phyloP scores from a whole-genome alignment of 352 stramenopile species.

The Phytophthora tentaculata region DNA sequence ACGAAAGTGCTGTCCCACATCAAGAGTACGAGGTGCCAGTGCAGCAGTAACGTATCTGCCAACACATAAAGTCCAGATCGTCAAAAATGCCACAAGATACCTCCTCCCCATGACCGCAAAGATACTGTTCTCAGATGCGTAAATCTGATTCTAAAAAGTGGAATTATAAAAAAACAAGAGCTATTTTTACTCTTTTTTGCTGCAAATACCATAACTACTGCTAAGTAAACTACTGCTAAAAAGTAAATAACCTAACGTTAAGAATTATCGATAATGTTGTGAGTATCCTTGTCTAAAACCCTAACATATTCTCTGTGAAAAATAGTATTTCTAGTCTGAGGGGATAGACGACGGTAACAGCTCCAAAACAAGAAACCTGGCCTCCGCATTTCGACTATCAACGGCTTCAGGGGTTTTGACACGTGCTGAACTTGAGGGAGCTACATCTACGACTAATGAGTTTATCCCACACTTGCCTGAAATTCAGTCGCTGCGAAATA shows the following conservation, averaged over 20 bases:
- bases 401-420: no score
- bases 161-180: not conserved
- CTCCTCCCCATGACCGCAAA: not conserved
- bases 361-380: no score
- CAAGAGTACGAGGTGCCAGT: not conserved
- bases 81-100: conserved; percentile 1
- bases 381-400: no score
- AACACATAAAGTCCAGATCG: conserved; percentile 8
- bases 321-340: no score
- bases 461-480: not conserved
- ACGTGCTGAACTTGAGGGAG: no score
- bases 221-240: no score
- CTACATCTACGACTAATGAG: not conserved
- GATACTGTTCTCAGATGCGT: not conserved
- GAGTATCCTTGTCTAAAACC: no score
- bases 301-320: no score
- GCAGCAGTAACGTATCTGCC: not conserved
- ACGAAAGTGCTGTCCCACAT: not conserved
- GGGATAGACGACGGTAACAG: no score
- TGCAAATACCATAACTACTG: no score
- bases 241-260: no score
- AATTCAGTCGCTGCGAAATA: not conserved
- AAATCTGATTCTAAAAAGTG: not conserved
- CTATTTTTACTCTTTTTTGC: not conserved
- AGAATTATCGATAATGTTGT: no score